A percentile compares a stretch with the other conserved stretches of the same genome.
Conservation (phyloP, 1,284 basidiomycete species). For the Meira nashicola region DNA sequence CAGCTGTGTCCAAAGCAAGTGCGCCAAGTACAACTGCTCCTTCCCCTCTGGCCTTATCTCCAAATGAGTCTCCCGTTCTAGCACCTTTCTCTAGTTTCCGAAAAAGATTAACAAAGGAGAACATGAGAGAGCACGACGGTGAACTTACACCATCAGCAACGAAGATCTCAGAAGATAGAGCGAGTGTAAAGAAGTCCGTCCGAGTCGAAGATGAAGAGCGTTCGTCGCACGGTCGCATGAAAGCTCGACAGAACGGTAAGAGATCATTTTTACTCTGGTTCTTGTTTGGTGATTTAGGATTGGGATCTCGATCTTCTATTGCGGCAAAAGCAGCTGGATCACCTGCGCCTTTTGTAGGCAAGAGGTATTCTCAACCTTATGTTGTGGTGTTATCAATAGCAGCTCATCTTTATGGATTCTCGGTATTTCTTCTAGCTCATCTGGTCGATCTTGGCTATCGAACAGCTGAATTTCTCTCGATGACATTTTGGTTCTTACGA, state of each 20-base stretch:
- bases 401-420: constrained; percentile 26
- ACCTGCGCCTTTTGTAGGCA: neutral
- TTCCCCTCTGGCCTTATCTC: constrained; percentile 1
- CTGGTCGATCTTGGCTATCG: constrained; percentile 34
- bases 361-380: neutral
- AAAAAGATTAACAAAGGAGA: neutral
- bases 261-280: constrained; percentile 37
- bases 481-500: constrained; percentile 42
- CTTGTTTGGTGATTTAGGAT: constrained; percentile 35
- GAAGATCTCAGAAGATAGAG: neutral
- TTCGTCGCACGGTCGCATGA: neutral
- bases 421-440: constrained; percentile 45
- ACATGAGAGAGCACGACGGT: neutral
- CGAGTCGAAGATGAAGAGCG: neutral
- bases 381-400: neutral
- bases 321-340: constrained; percentile 10
- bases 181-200: neutral
- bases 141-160: neutral
- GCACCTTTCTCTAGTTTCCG: neutral
- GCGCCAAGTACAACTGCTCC: too few relatives aligned
- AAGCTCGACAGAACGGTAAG: constrained; percentile 2
- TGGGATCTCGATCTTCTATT: constrained; percentile 13
- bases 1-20: too few relatives aligned
- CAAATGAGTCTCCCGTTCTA: neutral
- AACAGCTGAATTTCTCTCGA: constrained; percentile 21